Evolutionary conservation across 169 alveolate species (phyloP), one percentile per base, ranked within the genome.

Genomic region (Cytauxzoon felis): DNA sequence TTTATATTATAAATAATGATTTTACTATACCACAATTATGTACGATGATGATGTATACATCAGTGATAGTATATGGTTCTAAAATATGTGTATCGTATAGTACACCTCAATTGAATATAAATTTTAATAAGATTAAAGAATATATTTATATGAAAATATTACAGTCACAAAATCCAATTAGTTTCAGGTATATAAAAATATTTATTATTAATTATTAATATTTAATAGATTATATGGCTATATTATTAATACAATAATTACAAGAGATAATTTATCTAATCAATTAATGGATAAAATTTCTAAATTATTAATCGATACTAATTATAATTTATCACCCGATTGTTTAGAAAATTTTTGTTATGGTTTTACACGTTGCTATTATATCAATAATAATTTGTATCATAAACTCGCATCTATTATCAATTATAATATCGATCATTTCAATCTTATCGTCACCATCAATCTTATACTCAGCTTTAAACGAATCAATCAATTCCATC

Each of bases 301-400:
- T 4, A 40, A 38, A 16, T 40, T 62, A 19, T 16, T 73, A 5
- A 24, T 45, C 19, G 58, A 48, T n/a, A 43, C 71, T 21, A 51
- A 50, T 1, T 47, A 29, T 23, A 56, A 34, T 13, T 19, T 72
- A 1, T 72, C 63, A n/a, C 54, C 49, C 36, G 76, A 76, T 19
- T 59, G 54, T 50, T 36, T 76, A 60, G 86, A 67, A 62, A 76
- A 76, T 61, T 42, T 76, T 13, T 54, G 68, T 16, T 76, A 50
- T 34, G 69, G 62, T 9, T 59, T 51, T 29, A 32, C 81, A 18
- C 58, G 67, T 57, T 21, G 33, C 16, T 24, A 48, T 38, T 56
- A 65, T 49, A 21, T 6, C 19, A 16, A 54, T 27, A 76, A 66
- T 38, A n/a, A 23, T 13, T 40, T 76, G 19, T 76, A 65, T 33